phyloP scores from a whole-genome alignment of 768 basidiomycete species.

The Mycena kentingensis region DNA sequence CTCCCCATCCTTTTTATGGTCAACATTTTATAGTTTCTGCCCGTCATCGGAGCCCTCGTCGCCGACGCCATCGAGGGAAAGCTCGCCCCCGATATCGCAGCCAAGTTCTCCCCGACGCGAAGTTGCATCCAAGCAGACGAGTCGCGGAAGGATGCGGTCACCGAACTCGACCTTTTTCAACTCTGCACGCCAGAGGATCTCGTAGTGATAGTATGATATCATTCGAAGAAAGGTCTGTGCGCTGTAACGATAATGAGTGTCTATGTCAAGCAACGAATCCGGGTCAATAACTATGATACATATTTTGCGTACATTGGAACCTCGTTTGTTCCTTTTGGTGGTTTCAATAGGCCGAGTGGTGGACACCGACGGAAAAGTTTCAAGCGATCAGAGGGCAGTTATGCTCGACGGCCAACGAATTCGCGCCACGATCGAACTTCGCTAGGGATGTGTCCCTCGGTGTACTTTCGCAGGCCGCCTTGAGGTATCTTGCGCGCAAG shows the following conservation, averaged over 20 bases:
- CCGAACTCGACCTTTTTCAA: slow-evolving; percentile 47
- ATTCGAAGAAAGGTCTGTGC: neutral
- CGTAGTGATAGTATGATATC: neutral
- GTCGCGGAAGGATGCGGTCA: slow-evolving; percentile 34
- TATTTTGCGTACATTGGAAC: slow-evolving; percentile 13
- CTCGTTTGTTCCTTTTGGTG: slow-evolving; percentile 28
- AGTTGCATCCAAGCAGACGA: slow-evolving; percentile 32
- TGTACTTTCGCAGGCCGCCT: slow-evolving; percentile 76
- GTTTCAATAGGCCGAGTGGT: too few relatives aligned
- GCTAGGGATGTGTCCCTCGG: slow-evolving; percentile 84
- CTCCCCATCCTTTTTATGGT: slow-evolving; percentile 3
- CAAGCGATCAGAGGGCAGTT: slow-evolving; percentile 21
- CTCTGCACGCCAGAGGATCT: slow-evolving; percentile 56
- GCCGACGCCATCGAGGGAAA: slow-evolving; percentile 70
- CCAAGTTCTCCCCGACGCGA: slow-evolving; percentile 69
- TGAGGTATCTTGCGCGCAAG: slow-evolving; percentile 81
- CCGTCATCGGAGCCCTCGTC: slow-evolving; percentile 77
- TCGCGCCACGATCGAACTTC: slow-evolving; percentile 94
- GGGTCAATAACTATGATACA: neutral
- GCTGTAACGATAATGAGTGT: neutral
- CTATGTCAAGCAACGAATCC: neutral
- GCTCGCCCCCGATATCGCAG: slow-evolving; percentile 50
- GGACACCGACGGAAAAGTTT: slow-evolving; percentile 10
- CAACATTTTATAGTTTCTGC: slow-evolving; percentile 67
- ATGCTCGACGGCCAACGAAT: slow-evolving; percentile 77